Evolutionary conservation across 1,284 basidiomycete genomes (phyloP), one percentile per base, ranked within the genome.

Genomic region (Vanrija sp.): DNA sequence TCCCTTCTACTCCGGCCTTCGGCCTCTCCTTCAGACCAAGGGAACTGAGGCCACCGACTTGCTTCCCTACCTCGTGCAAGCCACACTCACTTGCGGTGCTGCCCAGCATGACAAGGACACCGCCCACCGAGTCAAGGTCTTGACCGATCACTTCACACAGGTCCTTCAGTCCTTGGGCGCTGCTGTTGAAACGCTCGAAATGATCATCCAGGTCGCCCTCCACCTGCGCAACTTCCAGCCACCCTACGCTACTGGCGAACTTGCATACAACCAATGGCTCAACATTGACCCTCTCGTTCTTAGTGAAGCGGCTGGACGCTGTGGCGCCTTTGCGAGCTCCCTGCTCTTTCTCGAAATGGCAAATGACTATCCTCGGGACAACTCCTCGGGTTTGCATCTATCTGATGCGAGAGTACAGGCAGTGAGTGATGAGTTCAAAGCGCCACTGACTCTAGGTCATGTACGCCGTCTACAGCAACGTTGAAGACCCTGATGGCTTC

Each of bases 401-500:
- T 52, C 57, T 0, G 34, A 29, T 25, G 19, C 54, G 0, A 52
- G 61, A 6, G 60, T 72, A 1, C 72, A 74, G 43, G 65, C 68
- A 47, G 73, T 72, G 49, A 55, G 66, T 52, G 16, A 19, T 21
- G 8, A 14, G 42, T 38, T 9, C 3, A 15, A 8, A 2, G 18
- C 7, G 15, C 34, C 43, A 18, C 64, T 38, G 68, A 75, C 12
- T 5, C 12, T 40, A 75, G 74, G 81, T 93, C 34, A 79, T 98
- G 45, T 96, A 94, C 75, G 85, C 88, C 51, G 91, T 98, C 50
- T 98, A 97, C 71, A 86, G 85, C 60, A 89, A 91, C 67, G 91
- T 98, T 55, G 92, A 96, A 67, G 95, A 98, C 67, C 94, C 94
- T 0, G 95, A 98, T 66, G 92, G 95, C 1, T 98, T 98, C 72